These are phyloP conservation scores for Ceratobasidium sp. DNA, from an alignment of 1,284 basidiomycete species.

Conservation along the genomic window DNA sequence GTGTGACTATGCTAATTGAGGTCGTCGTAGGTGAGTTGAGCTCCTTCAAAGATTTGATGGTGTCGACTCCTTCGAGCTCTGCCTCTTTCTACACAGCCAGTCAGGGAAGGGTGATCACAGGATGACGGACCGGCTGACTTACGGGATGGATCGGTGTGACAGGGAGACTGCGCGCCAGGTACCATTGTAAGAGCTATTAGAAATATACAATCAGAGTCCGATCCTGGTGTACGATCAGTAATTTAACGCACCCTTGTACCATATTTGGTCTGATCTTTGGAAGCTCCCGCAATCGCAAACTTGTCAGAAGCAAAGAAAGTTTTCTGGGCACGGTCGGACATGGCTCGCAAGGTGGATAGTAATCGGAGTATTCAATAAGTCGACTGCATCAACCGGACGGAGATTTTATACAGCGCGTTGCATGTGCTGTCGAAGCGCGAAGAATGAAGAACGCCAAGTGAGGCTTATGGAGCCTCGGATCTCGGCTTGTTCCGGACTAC, in stretches of 20 bases:
- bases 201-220: conserved; percentile 22
- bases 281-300: conserved; percentile 84
- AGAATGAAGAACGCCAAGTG: not conserved
- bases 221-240: not conserved
- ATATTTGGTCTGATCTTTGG: conserved; percentile 79
- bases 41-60: conserved; percentile 67
- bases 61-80: conserved; percentile 72
- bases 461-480: not conserved
- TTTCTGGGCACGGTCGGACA: conserved; percentile 36
- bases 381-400: not conserved
- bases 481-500: conserved; percentile 8
- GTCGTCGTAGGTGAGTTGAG: conserved; percentile 76
- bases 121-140: conserved; percentile 51
- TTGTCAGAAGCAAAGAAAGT: conserved; percentile 68
- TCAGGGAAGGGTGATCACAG: conserved; percentile 19
- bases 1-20: conserved; percentile 83
- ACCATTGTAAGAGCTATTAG: conserved; percentile 78
- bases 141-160: conserved; percentile 81
- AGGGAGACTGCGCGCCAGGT: conserved; percentile 69
- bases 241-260: conserved; percentile 71
- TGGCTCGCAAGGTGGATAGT: conserved; percentile 19
- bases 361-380: conserved; percentile 2
- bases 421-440: not conserved
- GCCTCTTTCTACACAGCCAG: conserved; percentile 66
- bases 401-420: not conserved